Percentiles rank a stretch among this genome's conserved stretches.
These are phyloP conservation scores for Diospyros kaki DNA, from an alignment of 148 eudicot genomes.

Conservation along the genomic window DNA sequence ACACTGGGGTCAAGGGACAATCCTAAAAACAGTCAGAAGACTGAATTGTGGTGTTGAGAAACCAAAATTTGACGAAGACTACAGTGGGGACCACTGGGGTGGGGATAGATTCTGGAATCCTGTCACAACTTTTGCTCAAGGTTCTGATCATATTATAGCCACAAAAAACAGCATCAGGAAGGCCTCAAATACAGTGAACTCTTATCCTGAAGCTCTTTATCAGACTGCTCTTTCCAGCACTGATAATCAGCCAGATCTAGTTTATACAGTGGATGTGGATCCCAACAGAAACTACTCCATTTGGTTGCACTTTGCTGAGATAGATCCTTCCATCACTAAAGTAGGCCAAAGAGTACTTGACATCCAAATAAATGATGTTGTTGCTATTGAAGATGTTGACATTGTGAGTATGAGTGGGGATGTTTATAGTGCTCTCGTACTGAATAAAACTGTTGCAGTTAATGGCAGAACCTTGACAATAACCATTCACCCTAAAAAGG, in stretches of 20 bases:
- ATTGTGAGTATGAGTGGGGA: slow-evolving; percentile 71
- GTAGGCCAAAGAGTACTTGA: slow-evolving; percentile 83
- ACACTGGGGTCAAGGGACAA: slow-evolving; percentile 58
- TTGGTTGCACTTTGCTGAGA: slow-evolving; percentile 98
- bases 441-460: slow-evolving; percentile 77
- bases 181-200: slow-evolving; percentile 67
- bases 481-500: slow-evolving; percentile 53
- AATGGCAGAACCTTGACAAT: slow-evolving; percentile 78
- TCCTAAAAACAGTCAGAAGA: slow-evolving; percentile 68
- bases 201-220: slow-evolving; percentile 82
- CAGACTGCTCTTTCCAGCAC: slow-evolving; percentile 74
- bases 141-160: slow-evolving; percentile 53
- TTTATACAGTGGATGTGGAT: slow-evolving; percentile 75
- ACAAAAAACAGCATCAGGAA: slow-evolving; percentile 42
- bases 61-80: slow-evolving; percentile 76
- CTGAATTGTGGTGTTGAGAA: slow-evolving; percentile 57
- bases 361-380: slow-evolving; percentile 69
- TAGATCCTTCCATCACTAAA: slow-evolving; percentile 68
- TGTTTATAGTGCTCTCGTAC: slow-evolving; percentile 60
- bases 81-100: slow-evolving; percentile 78
- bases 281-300: slow-evolving; percentile 87
- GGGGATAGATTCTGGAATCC: slow-evolving; percentile 95
- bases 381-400: slow-evolving; percentile 60
- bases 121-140: slow-evolving; percentile 42
- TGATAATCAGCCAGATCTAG: slow-evolving; percentile 54